These are phyloP conservation scores for Chlorella sp. DNA, from an alignment of 139 green algal genomes.

Conservation along the genomic window DNA sequence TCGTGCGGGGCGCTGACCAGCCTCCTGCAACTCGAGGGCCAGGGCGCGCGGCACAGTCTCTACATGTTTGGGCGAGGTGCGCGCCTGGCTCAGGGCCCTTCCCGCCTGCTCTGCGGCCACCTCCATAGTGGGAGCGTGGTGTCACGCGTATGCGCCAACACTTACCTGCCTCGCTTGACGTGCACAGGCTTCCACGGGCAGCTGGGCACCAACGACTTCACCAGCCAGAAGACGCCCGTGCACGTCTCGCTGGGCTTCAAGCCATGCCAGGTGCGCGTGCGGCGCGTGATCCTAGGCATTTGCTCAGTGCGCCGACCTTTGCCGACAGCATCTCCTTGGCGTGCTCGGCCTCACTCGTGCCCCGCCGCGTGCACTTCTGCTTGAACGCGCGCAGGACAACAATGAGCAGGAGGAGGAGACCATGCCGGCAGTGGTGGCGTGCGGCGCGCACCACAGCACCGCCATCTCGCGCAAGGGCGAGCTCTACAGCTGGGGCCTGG, in stretches of 20 bases:
- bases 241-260: constrained; percentile 42
- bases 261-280: constrained; percentile 23
- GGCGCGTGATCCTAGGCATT: too few species aligned
- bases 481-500: constrained; percentile 75
- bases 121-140: too few species aligned
- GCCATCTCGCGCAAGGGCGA: constrained; percentile 62
- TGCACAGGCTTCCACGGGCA: constrained; percentile 76
- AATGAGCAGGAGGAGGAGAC: constrained; percentile 47
- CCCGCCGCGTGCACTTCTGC: neutral
- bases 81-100: neutral
- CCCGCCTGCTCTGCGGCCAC: too few species aligned
- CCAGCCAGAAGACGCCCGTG: constrained; percentile 15
- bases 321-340: too few species aligned
- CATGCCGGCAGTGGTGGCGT: constrained; percentile 63
- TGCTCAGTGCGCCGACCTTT: too few species aligned
- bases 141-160: neutral
- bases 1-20: too few species aligned
- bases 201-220: constrained; percentile 48
- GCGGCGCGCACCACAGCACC: constrained; percentile 50
- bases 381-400: constrained; percentile 18
- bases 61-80: constrained; percentile 36
- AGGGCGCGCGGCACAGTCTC: constrained; percentile 13
- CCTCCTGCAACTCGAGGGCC: neutral
- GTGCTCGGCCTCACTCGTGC: too few species aligned
- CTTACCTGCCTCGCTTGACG: too few species aligned